phyloP scores from a whole-genome alignment of 1,284 basidiomycete species.

The Cryptococcus sp. region DNA sequence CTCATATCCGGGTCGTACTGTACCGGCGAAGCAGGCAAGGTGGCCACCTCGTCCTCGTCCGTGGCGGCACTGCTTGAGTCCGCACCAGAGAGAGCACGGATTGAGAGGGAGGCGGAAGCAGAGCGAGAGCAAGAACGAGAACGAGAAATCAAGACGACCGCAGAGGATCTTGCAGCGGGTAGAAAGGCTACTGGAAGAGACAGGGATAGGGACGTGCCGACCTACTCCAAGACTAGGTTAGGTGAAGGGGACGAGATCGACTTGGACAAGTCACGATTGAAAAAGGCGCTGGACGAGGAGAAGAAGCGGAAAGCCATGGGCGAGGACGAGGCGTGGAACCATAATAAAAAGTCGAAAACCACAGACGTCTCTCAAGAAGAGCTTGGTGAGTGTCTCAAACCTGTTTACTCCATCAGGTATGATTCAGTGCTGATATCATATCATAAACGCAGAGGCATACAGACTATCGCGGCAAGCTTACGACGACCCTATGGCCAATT shows the following conservation, averaged over 20 bases:
- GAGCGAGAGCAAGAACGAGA: conserved; percentile 19
- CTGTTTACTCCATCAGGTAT: neutral
- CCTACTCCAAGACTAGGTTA: conserved; percentile 60
- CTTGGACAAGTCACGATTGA: conserved; percentile 68
- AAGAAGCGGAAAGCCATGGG: conserved; percentile 69
- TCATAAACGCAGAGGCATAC: conserved; percentile 45
- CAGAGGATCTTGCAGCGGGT: conserved; percentile 38
- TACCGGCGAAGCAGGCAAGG: conserved; percentile 82
- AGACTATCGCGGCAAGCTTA: conserved; percentile 45
- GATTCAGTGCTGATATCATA: neutral
- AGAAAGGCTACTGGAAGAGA: conserved; percentile 41
- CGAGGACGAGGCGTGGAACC: conserved; percentile 57
- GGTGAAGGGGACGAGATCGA: conserved; percentile 70
- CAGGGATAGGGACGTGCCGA: conserved; percentile 55
- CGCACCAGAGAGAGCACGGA: conserved; percentile 46
- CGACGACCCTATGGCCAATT: conserved; percentile 55
- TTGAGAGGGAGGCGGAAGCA: conserved; percentile 32
- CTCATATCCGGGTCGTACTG: conserved; percentile 85
- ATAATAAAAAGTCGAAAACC: conserved; percentile 54
- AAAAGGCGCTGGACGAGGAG: conserved; percentile 72
- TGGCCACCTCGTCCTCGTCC: conserved; percentile 69
- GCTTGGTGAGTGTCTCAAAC: conserved; percentile 64
- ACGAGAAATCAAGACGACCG: conserved; percentile 40
- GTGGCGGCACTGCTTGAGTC: conserved; percentile 66
- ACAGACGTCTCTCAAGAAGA: conserved; percentile 86